Evolutionary conservation across 2,329 filamentous ascomycete species (phyloP).

Genomic region (Ascochyta koolunga): DNA sequence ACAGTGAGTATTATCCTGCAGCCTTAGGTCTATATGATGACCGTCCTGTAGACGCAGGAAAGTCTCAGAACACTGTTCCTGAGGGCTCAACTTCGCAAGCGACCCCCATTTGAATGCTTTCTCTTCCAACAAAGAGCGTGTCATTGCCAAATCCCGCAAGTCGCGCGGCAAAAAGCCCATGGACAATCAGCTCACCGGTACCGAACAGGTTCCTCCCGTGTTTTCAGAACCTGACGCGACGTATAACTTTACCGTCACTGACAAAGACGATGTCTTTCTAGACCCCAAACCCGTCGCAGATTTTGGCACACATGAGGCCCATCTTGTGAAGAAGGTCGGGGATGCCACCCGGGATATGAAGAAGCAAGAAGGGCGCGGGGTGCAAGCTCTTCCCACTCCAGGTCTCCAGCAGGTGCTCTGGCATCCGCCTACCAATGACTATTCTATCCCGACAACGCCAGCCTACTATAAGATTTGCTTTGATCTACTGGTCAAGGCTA

Average conservation of each 20-base stretch:
- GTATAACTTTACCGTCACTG: background rate
- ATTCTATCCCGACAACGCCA: background rate
- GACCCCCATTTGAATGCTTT: too few species aligned
- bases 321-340: background rate
- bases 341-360: background rate
- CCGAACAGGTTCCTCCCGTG: background rate
- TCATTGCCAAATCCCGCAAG: background rate
- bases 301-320: background rate
- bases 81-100: too few species aligned
- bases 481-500: background rate
- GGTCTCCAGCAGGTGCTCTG: background rate
- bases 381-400: background rate
- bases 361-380: background rate
- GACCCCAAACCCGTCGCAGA: background rate
- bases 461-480: background rate
- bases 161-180: background rate
- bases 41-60: too few species aligned
- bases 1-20: too few species aligned
- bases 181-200: background rate
- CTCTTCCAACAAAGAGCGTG: too few species aligned
- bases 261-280: background rate
- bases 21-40: too few species aligned
- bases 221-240: background rate
- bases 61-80: too few species aligned
- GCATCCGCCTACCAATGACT: background rate